Evolutionary conservation across 1,284 basidiomycete genomes (phyloP), one percentile per base, ranked within the genome.

Genomic region (Ganoderma leucocontextum): DNA sequence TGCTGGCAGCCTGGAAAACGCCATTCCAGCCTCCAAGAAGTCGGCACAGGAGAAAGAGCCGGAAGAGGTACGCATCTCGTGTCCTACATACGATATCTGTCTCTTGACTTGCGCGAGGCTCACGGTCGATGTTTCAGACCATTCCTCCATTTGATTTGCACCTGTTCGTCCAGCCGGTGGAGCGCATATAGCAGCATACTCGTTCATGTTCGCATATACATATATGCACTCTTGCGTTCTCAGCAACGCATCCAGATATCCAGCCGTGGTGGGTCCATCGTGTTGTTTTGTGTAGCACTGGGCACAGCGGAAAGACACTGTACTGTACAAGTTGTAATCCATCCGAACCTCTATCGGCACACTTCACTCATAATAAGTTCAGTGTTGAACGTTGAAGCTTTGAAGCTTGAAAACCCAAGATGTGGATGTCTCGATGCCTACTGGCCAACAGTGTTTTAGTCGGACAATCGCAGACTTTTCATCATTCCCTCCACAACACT

Each of bases 91-190:
- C 4, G 25, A 19, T 2, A 2, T 12, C n/a, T n/a, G 36, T 2
- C 9, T 57, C 7, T 49, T 19, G 17, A 19, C 1, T 6, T 12
- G 15, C 57, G 60, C 64, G 63, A 35, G 52, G 33, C 67, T 29
- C 13, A 62, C 44, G 13, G 9, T 59, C 22, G 9, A 38, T 17
- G 22, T 29, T 39, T 35, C 49, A 72, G 71, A 62, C 67, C 44
- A 60, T 72, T 8, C 69, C 71, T 15, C 57, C 65, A n/a, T 75
- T 75, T 57, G 65, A 69, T 52, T 60, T 72, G 5, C 68, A 68
- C 29, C 63, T 65, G 2, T 71, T 71, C 59, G 59, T 70, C 6
- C 60, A 72, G 52, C 62, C 62, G 19, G 65, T 39, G 44, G 65
- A 63, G 15, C 58, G 35, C 39, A 66, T 39, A 41, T 68, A 49